Base-by-base conservation (phyloP, 805 yeast genomes). In the Candida sphagnicola region DNA sequence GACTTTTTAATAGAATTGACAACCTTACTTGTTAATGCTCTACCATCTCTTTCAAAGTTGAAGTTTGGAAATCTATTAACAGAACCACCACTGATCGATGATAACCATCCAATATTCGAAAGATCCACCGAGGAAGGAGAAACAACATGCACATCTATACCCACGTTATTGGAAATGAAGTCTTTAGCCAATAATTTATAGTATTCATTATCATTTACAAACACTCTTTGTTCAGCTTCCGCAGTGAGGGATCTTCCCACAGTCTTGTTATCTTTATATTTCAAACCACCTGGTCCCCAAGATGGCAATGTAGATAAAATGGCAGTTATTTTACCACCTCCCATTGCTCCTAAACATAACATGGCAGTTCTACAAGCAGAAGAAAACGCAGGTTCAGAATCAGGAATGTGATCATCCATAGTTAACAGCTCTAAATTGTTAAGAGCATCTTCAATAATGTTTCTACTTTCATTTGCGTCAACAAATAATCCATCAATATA, bases 311-410 rank as follows among this genome's bases (percentile, higher is more conserved):
- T 64, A 2, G 86, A 72, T 30, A 90, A 61, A 3, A 85, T 59
- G 0, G 85, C 74, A 16, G 83, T 74, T 24, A 91, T 80, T 49
- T 90, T 85, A 43, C 98, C 99, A 44, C 93, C 93, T 6, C 93
- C 95, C 24, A 72, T 72, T 16, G 65, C 60, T 31, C 72, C 72
- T 18, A 89, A 65, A 5, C 88, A 80, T 37, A 75, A 54, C 48
- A 71, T 63, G 0, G 95, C 91, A 2, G 82, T 78, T 39, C 79
- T 69, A 24, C 88, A 59, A 0, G 95, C 96, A 3, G 86, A 77
- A 0, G 96, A 95, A 53, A 77, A 84, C 19, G 88, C 80, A 0
- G 87, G 82, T 47, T 83, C 90, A 0, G 80, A 60, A 23, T 68
- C 73, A 4, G 57, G 53, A n/a, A 58, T 39, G 2, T 55, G 54